Evolutionary conservation across 1,284 basidiomycete species (phyloP), one percentile per base, ranked within the genome.

Genomic region (Somion occarium): DNA sequence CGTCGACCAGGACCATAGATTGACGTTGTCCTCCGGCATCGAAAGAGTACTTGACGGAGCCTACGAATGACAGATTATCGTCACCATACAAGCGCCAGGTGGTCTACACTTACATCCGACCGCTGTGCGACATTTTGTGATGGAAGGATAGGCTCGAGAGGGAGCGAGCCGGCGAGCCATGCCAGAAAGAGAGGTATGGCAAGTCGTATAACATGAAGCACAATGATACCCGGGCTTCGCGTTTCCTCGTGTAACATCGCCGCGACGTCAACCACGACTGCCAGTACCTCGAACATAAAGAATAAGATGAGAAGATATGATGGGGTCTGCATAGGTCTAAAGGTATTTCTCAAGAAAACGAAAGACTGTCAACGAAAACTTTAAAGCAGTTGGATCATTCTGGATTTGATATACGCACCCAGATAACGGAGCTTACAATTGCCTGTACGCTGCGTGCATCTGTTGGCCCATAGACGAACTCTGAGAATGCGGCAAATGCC

Each of bases 1-100:
- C 1, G 79, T 82, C 48, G 80, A 73, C 86, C 90, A 92, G n/a
- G 80, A 73, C 78, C 82, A 87, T 13, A 93, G 69, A n/a, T 76
- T 83, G 39, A 82, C 85, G 51, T 76, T 72, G 62, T 93, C 90
- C 65, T 93, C 90, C 2, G 84, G 83, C 62, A 78, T 75, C 2
- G 81, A 76, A 25, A 76, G 62, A 9, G 61, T 57, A 49, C 65
- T 70, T 5, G 80, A 79, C 2, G 83, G 80, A 11, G 69, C 64
- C 80, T 83, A 54, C 25, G 20, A 25, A 25, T 47, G 38, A 38
- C 23, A 51, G 37, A n/a, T 25, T 38, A 34, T 44, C 39, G 38
- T 9, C n/a, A 41, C n/a, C 15, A 15, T 34, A 24, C 25, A 37
- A 24, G n/a, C n/a, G 18, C 19, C n/a, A 26, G 39, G 25, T 37